Base-by-base conservation (phyloP, 1,284 basidiomycete species). In the Rhizoctonia solani region DNA sequence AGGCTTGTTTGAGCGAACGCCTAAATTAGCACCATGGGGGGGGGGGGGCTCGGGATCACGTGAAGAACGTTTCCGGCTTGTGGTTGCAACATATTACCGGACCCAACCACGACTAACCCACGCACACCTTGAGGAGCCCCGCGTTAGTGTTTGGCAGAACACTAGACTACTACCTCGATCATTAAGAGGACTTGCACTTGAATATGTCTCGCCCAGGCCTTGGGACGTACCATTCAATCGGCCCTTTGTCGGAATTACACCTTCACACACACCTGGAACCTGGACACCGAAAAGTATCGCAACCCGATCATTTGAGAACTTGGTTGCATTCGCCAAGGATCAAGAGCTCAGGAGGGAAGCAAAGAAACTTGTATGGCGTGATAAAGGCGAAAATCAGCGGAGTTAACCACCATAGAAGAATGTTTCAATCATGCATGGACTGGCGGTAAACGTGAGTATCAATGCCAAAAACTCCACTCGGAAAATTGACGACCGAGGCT, bases 301-400 rank as follows among this genome's bases (percentile, higher is more conserved):
- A 19, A 53, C 59, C 9, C 34, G 59, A 5, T 90, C 88, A 0
- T 91, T 90, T 71, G 89, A 92, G 74, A 92, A 92, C 73, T 78
- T 92, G 8, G 88, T 92, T 54, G 88, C 85, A 16, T 82, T 92
- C 52, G 89, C 89, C 9, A 90, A 92, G 74, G 86, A 91, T 75
- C 89, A 90, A 72, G 85, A 89, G 68, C 79, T 92, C 42, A 82
- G 79, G 68, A 87, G 87, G 67, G 68, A 32, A 21, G 88, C 91
- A 0, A 80, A 85, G 47, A 87, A 84, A 74, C 87, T 93, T 73
- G 85, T 96, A 1, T 96, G 93, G 92, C 82, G 93, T 37, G 86
- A 90, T 71, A 80, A 85, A 71, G 92, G 91, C 3, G 89, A 95
- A 77, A 86, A 86, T 42, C 85, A 0, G 83, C 85, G 1, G 86